These are phyloP conservation scores for Ananas comosus DNA, from an alignment of 176 grass and related monocot species.

Conservation along the genomic window DNA sequence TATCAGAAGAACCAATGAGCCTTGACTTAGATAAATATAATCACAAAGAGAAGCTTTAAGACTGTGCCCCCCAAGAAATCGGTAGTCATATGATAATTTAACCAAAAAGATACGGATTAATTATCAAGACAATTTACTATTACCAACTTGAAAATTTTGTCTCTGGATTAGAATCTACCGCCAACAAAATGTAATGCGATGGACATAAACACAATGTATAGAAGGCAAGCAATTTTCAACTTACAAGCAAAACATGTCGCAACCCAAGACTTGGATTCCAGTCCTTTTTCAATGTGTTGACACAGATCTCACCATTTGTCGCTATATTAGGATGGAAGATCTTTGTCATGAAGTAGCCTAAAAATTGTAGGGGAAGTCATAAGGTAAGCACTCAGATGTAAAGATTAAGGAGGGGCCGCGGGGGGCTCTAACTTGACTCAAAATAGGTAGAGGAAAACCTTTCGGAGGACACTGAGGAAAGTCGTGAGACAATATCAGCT, in stretches of 20 bases:
- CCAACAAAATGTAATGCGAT: too few species aligned
- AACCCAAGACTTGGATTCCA: slow-evolving; percentile 89
- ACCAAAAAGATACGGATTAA: too few species aligned
- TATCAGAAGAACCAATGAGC: slow-evolving; percentile 17
- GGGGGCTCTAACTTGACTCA: neutral
- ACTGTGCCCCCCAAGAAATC: too few species aligned
- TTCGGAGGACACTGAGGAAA: slow-evolving; percentile 91
- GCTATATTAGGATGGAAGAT: slow-evolving; percentile 98
- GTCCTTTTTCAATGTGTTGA: slow-evolving; percentile 88
- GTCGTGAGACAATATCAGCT: slow-evolving; percentile 62
- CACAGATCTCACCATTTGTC: slow-evolving; percentile 87
- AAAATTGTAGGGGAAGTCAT: slow-evolving; percentile 16
- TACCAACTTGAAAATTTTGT: too few species aligned
- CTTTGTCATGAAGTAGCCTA: slow-evolving; percentile 87
- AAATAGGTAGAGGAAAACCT: slow-evolving; percentile 24
- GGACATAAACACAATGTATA: neutral
- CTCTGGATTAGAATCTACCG: too few species aligned
- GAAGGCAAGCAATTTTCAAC: slow-evolving; percentile 2
- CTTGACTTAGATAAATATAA: neutral
- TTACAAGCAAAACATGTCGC: slow-evolving; percentile 82
- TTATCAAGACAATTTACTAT: too few species aligned
- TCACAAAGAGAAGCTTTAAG: neutral
- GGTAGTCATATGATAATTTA: too few species aligned
- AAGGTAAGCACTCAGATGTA: neutral
- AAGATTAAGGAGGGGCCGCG: neutral